Base-by-base conservation (phyloP, 208 protist species). In the Vickermania ingenoplastis region DNA sequence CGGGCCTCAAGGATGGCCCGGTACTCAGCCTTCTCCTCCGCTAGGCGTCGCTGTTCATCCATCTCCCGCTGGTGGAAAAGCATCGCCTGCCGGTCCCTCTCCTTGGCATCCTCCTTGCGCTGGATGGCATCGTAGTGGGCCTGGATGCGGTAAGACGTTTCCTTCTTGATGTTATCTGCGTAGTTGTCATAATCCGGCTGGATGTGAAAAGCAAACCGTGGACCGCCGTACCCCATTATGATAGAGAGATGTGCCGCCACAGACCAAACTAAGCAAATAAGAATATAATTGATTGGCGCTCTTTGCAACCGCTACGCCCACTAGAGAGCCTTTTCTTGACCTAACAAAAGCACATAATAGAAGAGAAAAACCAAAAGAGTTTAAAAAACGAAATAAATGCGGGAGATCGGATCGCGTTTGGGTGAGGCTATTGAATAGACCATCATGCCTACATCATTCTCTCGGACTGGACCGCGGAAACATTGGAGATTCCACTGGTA, bases 181-280 rank as follows among this genome's bases (percentile, higher is more conserved):
- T 83, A 69, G 63, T 86, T 86, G 49, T 71, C 56, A 54, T 80
- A 87, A 30, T 86, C 69, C 29, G 74, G 71, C 21, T 65, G 71
- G 22, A 73, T 83, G 67, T 75, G 79, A 57, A 87, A 85, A 53
- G 62, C 31, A 71, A 91, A 76, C 4, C 77, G 74, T 2, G 79
- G 77, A 2, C 72, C 80, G 7, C 79, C 75, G 63, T 76, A 86
- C 26, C 76, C 69, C 69, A 83, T 79, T 21, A 26, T 11, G 24
- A 13, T 55, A 22, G 17, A 23, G 14, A 17, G 17, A 48, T 48
- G 13, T 48, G 41, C 13, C 17, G 41, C 13, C 13, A 48, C 14
- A 17, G 41, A 25, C 13, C 14, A 27, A 25, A 25, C 41, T 51
- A 65, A 54, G 27, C 17, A 21, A 1, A 41, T 59, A 29, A 41